Conservation (phyloP, 352 stramenopile species). For the Phytophthora hybrid region DNA sequence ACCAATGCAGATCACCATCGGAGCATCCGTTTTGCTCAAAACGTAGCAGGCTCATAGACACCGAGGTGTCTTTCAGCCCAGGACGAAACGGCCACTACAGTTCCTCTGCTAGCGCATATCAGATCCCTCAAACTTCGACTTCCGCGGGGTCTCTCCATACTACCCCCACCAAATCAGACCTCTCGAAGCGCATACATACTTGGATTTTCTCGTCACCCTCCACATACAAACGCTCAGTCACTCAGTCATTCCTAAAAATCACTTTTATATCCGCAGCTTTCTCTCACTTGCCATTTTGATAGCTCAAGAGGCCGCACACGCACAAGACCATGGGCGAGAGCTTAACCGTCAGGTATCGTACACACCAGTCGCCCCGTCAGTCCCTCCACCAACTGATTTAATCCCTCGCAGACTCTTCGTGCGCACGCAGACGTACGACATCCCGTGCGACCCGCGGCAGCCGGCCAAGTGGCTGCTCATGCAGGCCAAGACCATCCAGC, state of each 20-base stretch:
- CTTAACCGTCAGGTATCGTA: conserved; percentile 62
- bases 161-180: conserved; percentile 33
- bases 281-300: conserved; percentile 18
- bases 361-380: not conserved
- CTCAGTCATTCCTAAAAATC: conserved; percentile 26
- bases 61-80: not conserved
- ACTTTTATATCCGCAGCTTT: conserved; percentile 29
- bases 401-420: conserved; percentile 65
- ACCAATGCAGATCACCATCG: not conserved
- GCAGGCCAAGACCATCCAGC: conserved; percentile 83
- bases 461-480: conserved; percentile 78
- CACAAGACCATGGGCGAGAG: conserved; percentile 42
- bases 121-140: conserved; percentile 1
- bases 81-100: conserved; percentile 2
- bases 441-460: conserved; percentile 79
- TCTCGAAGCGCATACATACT: conserved; percentile 18
- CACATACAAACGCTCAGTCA: conserved; percentile 32
- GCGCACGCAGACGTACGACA: conserved; percentile 85
- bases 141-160: conserved; percentile 1
- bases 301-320: not conserved
- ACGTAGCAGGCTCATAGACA: not conserved
- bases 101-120: conserved; percentile 8
- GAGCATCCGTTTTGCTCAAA: conserved; percentile 13
- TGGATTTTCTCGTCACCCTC: conserved; percentile 24
- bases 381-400: not conserved